Base-by-base conservation (phyloP, 179 eudicot genomes). In the Amaranthus tricolor region DNA sequence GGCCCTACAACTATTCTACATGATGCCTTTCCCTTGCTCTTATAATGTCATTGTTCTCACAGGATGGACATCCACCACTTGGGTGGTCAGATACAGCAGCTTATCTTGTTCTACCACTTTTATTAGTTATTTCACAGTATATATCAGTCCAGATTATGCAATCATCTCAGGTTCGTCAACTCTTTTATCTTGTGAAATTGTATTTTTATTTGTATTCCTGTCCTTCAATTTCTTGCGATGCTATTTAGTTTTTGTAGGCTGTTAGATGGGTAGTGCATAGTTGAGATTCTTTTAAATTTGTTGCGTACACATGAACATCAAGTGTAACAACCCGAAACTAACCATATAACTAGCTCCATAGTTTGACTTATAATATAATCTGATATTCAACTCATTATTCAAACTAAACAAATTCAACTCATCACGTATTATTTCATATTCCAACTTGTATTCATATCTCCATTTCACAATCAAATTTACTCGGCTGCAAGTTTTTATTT, bases 31-130 rank as follows among this genome's bases (percentile, higher is more conserved):
- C 21, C 5, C 51, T 78, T 45, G 17, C 66, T 20, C 66, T 52
- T 20, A 61, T 31, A 31, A 31, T 31, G 1, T 31, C 40, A 31
- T 61, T 61, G 72, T 71, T 76, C 70, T 62, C 53, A 59, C 85
- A 93, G 97, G 99, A 93, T 87, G 99, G 99, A 75, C 98, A 91
- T 53, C 97, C 99, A 52, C 96, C 98, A 0, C 96, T 92, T 79
- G 98, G 97, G 68, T 94, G 98, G 98, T 80, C 96, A 73, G 93
- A 91, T 81, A 93, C 99, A 55, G 82, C 87, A 51, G 93, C 99
- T 50, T 95, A 95, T 87, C 98, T 95, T 76, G 97, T 89, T 68
- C 77, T 95, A 83, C 99, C 99, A 15, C 82, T 89, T 75, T 83
- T 95, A 73, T 83, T 95, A 70, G 85, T 95, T 66, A 61, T 85